Conservation (phyloP, 305 asterid species). For the Fraxinus greggii region DNA sequence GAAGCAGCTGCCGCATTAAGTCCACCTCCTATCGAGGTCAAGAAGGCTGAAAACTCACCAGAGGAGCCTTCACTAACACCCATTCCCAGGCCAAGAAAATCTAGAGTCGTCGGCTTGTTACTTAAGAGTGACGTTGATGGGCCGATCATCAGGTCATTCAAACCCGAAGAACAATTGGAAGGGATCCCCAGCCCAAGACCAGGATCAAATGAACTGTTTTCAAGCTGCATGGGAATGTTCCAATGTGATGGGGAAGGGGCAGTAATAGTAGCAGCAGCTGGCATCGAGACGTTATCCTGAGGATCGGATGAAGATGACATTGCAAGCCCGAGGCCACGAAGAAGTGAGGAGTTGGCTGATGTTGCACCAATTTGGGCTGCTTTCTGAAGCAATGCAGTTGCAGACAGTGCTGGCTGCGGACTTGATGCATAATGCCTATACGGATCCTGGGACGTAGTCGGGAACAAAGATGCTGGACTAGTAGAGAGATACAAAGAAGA, state of each 20-base stretch:
- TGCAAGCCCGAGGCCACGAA: conserved; percentile 47
- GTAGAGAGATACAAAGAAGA: conserved; percentile 46
- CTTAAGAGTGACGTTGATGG: conserved; percentile 31
- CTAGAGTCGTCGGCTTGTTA: conserved; percentile 50
- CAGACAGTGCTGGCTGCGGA: conserved; percentile 64
- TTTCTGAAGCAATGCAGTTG: conserved; percentile 89
- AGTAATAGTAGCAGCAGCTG: neutral
- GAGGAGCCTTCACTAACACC: conserved; percentile 34
- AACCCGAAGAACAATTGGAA: conserved; percentile 28
- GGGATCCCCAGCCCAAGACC: conserved; percentile 30
- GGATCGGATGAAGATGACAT: neutral
- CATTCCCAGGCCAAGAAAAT: conserved; percentile 62
- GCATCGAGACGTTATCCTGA: conserved; percentile 3
- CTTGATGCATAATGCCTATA: conserved; percentile 33
- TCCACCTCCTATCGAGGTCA: conserved; percentile 41
- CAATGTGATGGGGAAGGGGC: conserved; percentile 8
- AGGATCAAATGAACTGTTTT: neutral
- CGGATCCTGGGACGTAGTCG: conserved; percentile 25
- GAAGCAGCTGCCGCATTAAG: conserved; percentile 22
- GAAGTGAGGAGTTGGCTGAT: conserved; percentile 47
- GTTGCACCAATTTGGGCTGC: conserved; percentile 81
- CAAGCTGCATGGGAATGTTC: conserved; percentile 3
- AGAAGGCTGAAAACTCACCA: conserved; percentile 41
- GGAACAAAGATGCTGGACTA: conserved; percentile 15
- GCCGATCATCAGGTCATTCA: conserved; percentile 42